Evolutionary conservation across 129 eudicot species (phyloP), one percentile per base, ranked within the genome.

Genomic region (Erigeron canadensis): DNA sequence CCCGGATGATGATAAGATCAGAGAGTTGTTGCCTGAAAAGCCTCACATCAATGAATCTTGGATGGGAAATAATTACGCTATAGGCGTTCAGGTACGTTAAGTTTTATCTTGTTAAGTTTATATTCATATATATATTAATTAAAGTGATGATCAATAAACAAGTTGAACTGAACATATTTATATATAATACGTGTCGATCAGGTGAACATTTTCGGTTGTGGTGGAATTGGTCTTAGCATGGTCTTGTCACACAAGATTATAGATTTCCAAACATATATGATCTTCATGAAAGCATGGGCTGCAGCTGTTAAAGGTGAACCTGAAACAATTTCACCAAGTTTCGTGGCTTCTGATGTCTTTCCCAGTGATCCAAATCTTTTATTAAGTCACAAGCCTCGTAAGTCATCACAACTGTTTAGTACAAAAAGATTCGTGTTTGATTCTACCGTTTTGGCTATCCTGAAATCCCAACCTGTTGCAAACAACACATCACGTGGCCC

Each of bases 301-400:
- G 41, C 34, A 10, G 63, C 63, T 58, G 63, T 28, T 58, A 21
- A 39, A 23, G 63, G 63, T 22, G 38, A 15, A 58, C 63, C 10
- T 1, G 38, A 58, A 58, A 58, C 40, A 58, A 58, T 58, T 58
- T 58, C 63, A 58, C 63, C 63, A 22, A 58, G 63, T 22, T 58
- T 58, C 10, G 40, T 58, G 40, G 41, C 41, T 21, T 58, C 63
- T 10, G 37, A 58, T 6, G 2, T 58, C 41, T 58, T 58, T 22
- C 63, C 63, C 4, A 28, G 23, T 12, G 37, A 58, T 58, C 63
- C 63, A 2, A 9, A n/a, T n/a, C 5, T 10, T 19, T n/a, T n/a
- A n/a, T n/a, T n/a, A n/a, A n/a, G n/a, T n/a, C n/a, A n/a, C n/a
- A n/a, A n/a, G n/a, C n/a, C n/a, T n/a, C n/a, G n/a, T n/a, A n/a